A percentile compares a stretch with the other conserved stretches of the same genome.
Conservation (phyloP, 2,329 filamentous ascomycete genomes). For the Exophiala sp. region DNA sequence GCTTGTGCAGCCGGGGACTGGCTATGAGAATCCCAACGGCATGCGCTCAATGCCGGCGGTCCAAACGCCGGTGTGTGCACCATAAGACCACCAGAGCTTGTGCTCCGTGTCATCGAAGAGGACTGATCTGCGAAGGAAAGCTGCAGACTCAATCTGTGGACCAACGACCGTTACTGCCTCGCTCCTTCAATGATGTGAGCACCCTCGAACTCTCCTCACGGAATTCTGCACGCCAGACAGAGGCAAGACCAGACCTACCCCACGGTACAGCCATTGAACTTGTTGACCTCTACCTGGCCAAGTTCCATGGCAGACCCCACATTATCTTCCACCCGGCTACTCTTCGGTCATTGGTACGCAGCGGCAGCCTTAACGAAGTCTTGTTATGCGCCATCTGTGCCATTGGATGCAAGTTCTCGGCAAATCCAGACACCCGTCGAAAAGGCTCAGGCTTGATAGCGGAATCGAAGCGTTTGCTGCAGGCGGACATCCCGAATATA, state of each 20-base stretch:
- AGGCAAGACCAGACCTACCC: neutral
- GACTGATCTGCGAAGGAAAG: neutral
- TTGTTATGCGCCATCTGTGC: slow-evolving; percentile 6
- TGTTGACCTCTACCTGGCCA: slow-evolving; percentile 2
- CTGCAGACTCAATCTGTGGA: neutral
- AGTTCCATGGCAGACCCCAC: slow-evolving; percentile 2
- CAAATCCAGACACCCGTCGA: neutral
- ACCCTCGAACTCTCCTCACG: neutral
- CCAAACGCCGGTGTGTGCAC: neutral
- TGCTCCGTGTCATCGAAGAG: neutral
- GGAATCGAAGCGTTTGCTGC: slow-evolving; percentile 1
- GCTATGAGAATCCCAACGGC: slow-evolving; percentile 1
- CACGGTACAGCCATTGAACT: slow-evolving; percentile 1
- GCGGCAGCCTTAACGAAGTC: neutral
- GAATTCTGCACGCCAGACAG: neutral
- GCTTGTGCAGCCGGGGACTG: neutral
- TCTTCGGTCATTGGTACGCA: neutral
- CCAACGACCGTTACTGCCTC: neutral
- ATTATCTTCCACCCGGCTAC: slow-evolving; percentile 1
- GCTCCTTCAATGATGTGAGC: neutral
- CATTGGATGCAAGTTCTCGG: slow-evolving; percentile 8
- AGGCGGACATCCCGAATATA: slow-evolving; percentile 4
- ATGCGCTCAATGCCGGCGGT: slow-evolving; percentile 1
- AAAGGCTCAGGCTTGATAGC: neutral
- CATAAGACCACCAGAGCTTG: neutral